phyloP scores from a whole-genome alignment of 2,329 filamentous ascomycete genomes.

The Colletotrichum sp. region DNA sequence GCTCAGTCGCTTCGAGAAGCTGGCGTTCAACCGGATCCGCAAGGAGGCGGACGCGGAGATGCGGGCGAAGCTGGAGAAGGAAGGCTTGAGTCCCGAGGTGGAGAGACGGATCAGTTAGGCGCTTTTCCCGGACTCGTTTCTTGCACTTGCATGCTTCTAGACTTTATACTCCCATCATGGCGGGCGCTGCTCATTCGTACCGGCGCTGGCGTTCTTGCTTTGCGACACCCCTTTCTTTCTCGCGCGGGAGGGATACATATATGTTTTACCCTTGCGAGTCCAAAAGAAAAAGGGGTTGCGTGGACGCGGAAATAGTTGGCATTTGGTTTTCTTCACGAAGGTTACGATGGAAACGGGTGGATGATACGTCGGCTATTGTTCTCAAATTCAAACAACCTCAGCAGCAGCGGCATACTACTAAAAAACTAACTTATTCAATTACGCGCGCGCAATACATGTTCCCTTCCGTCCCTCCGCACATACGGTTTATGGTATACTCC shows the following conservation, averaged over 20 bases:
- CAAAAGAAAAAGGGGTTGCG: not conserved
- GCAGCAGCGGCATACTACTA: not conserved
- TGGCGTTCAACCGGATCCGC: conserved; percentile 82
- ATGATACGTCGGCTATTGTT: conserved; percentile 13
- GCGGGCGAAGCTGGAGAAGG: conserved; percentile 50
- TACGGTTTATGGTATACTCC: conserved; percentile 4
- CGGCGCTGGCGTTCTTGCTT: not conserved
- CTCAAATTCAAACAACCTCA: conserved; percentile 17
- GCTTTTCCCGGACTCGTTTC: conserved; percentile 2
- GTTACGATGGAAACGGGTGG: conserved; percentile 13
- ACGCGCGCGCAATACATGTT: not conserved
- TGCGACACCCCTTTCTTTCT: not conserved
- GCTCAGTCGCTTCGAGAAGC: conserved; percentile 85
- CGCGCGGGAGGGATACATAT: not conserved
- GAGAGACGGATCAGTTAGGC: conserved; percentile 55
- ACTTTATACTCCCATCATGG: not conserved
- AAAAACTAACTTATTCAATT: not conserved
- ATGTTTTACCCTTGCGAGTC: not conserved
- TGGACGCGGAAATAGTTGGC: not conserved
- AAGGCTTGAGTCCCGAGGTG: conserved; percentile 41
- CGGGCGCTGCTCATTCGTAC: not conserved
- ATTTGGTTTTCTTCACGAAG: conserved; percentile 2
- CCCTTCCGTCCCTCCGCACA: not conserved
- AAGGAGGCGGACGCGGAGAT: conserved; percentile 64
- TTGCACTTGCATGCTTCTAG: conserved; percentile 10